Percentiles rank a stretch among this genome's conserved stretches.
Conservation (phyloP, 1,284 basidiomycete genomes). For the Stygiomarasmius scandens region DNA sequence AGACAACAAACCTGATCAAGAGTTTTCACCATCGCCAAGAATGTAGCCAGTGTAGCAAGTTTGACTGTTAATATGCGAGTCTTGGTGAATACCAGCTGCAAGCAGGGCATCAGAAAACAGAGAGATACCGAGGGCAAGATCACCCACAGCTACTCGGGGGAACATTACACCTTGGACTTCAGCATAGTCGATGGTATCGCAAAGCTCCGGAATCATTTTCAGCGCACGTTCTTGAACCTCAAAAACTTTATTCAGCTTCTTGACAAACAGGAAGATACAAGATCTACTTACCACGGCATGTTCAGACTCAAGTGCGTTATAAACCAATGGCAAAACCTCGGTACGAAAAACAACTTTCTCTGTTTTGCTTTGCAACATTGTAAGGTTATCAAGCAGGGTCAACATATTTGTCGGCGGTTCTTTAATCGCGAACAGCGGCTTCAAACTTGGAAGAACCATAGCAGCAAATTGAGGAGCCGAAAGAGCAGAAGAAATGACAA, state of each 20-base stretch:
- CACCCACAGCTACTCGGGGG: slow-evolving; percentile 1
- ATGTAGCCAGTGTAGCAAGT: slow-evolving; percentile 87
- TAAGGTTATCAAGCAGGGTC: slow-evolving; percentile 87
- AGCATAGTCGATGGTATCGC: slow-evolving; percentile 92
- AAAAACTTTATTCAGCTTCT: background rate
- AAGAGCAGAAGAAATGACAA: slow-evolving; percentile 83
- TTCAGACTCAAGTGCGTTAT: slow-evolving; percentile 93
- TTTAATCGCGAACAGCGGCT: slow-evolving; percentile 88
- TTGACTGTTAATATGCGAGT: slow-evolving; percentile 87
- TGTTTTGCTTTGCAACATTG: slow-evolving; percentile 89
- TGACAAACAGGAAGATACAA: background rate
- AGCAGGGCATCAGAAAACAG: background rate
- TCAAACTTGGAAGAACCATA: slow-evolving; percentile 84
- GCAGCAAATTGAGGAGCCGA: slow-evolving; percentile 82
- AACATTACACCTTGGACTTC: slow-evolving; percentile 82
- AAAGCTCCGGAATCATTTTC: slow-evolving; percentile 83
- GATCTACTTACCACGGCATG: slow-evolving; percentile 65
- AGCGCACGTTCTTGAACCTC: slow-evolving; percentile 93
- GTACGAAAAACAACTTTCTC: slow-evolving; percentile 86
- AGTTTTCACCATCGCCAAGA: slow-evolving; percentile 90
- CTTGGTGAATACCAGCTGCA: slow-evolving; percentile 84
- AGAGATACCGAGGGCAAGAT: background rate
- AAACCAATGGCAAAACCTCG: slow-evolving; percentile 93
- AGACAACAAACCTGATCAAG: slow-evolving; percentile 77
- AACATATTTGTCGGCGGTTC: slow-evolving; percentile 98